Base-by-base conservation (phyloP, 257 asterid species). In the Salvia rosmarinus region DNA sequence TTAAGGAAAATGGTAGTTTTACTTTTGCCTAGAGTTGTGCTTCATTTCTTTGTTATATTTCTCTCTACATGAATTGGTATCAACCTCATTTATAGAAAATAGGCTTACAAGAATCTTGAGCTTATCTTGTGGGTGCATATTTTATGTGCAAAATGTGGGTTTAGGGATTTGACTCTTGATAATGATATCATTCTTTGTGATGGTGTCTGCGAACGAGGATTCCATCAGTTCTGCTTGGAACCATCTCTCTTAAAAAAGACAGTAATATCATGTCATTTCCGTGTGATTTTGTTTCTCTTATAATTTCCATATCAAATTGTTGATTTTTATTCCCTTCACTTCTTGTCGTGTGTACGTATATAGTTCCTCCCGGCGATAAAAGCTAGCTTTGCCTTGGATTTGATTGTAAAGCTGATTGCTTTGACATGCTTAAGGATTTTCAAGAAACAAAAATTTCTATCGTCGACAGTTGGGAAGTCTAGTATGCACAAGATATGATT, bases 91-190 rank as follows among this genome's bases (percentile, higher is more conserved):
- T 13, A 37, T 46, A n/a, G 46, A 67, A 17, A 63, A 32, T 35
- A 44, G 69, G 16, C 50, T 25, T 74, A 47, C 59, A 32, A 39
- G 66, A 82, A 77, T 77, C 50, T 51, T 76, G 9, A 78, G 62
- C 44, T 23, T 59, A 35, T 58, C 69, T 58, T 82, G 69, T 57
- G 61, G 40, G 39, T 85, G 88, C 92, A 95, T 98, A 95, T 95
- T 75, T 95, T 95, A 84, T 95, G 99, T 76, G 96, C 99, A 34
- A 95, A 95, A 78, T 95, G 99, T 76, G 94, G 96, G 70, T 84
- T 88, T 32, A 89, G 83, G 83, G 98, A 95, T 72, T 71, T 95
- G 85, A 73, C 90, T 39, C 80, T 81, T 43, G 98, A 89, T 39
- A n/a, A n/a, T n/a, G n/a, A n/a, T n/a, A n/a, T n/a, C n/a, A n/a